Conservation (phyloP, 495 filamentous ascomycete species). For the Parathielavia appendiculata region DNA sequence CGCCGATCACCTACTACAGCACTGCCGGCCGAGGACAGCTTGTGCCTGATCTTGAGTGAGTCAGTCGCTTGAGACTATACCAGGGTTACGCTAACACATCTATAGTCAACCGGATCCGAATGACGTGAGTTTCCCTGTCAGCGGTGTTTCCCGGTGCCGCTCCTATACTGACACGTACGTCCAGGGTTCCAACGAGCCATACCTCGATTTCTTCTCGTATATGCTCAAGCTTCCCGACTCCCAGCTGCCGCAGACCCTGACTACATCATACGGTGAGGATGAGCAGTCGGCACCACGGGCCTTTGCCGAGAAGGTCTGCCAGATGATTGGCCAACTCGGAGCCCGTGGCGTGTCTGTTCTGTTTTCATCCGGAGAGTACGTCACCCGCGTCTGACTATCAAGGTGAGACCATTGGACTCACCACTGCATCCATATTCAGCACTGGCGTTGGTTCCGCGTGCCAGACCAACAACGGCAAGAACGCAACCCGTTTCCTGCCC, state of each 20-base stretch:
- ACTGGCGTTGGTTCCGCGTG: constrained; percentile 23
- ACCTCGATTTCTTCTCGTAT: constrained; percentile 65
- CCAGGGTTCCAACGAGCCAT: constrained; percentile 60
- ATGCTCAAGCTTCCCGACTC: constrained; percentile 31
- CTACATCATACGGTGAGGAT: constrained; percentile 76
- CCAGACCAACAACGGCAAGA: constrained; percentile 47
- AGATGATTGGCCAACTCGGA: constrained; percentile 59
- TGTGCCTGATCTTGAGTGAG: constrained; percentile 39
- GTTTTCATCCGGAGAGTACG: constrained; percentile 66
- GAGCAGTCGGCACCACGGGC: constrained; percentile 66
- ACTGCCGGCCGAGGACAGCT: constrained; percentile 46
- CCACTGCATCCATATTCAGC: constrained; percentile 39
- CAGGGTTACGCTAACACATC: constrained; percentile 32
- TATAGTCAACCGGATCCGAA: constrained; percentile 15
- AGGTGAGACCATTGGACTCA: too few species aligned
- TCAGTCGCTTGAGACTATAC: neutral
- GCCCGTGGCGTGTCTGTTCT: constrained; percentile 72
- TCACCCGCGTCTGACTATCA: too few species aligned
- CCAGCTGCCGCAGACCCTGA: constrained; percentile 67
- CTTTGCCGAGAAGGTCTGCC: constrained; percentile 67
- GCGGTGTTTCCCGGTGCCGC: too few species aligned
- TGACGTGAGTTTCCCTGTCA: neutral
- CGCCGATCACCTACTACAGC: constrained; percentile 58
- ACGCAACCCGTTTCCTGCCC: constrained; percentile 62
- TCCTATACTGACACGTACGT: too few species aligned